Percentiles rank a stretch among this genome's conserved stretches.
Conservation (phyloP, 1,284 basidiomycete genomes). For the Sutorius eximius region DNA sequence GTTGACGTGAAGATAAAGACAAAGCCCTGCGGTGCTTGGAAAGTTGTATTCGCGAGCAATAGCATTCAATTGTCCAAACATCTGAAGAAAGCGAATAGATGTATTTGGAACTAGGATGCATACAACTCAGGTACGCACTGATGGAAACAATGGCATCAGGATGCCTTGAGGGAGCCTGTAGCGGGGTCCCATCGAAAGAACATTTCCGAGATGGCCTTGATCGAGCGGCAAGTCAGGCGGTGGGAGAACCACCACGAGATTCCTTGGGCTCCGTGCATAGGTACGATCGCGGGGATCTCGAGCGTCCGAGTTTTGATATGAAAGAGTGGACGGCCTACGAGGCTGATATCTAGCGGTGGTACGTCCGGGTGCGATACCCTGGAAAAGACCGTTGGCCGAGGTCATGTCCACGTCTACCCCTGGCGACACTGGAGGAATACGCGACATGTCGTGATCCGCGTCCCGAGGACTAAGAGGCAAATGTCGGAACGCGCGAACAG, state of each 20-base stretch:
- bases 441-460: conserved; percentile 44
- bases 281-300: conserved; percentile 51
- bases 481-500: conserved; percentile 41
- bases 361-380: conserved; percentile 28
- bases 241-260: conserved; percentile 69
- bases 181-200: conserved; percentile 58
- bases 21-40: conserved; percentile 70
- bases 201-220: conserved; percentile 60
- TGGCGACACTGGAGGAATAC: conserved; percentile 20
- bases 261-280: conserved; percentile 47
- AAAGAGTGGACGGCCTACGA: conserved; percentile 51
- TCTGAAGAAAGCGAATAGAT: conserved; percentile 41
- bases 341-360: conserved; percentile 35
- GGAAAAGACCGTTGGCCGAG: conserved; percentile 13
- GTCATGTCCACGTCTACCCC: conserved; percentile 19
- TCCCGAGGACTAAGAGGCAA: conserved; percentile 53
- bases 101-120: neutral
- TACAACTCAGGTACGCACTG: conserved; percentile 46
- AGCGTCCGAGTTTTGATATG: conserved; percentile 55
- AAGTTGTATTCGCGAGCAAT: conserved; percentile 81
- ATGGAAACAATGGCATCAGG: conserved; percentile 73
- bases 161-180: conserved; percentile 65
- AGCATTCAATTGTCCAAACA: conserved; percentile 70
- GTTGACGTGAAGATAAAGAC: conserved; percentile 66
- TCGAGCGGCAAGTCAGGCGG: conserved; percentile 58